Evolutionary conservation across 176 grass and related monocot species (phyloP), one percentile per base, ranked within the genome.

Genomic region (Miscanthus lutarioriparius): DNA sequence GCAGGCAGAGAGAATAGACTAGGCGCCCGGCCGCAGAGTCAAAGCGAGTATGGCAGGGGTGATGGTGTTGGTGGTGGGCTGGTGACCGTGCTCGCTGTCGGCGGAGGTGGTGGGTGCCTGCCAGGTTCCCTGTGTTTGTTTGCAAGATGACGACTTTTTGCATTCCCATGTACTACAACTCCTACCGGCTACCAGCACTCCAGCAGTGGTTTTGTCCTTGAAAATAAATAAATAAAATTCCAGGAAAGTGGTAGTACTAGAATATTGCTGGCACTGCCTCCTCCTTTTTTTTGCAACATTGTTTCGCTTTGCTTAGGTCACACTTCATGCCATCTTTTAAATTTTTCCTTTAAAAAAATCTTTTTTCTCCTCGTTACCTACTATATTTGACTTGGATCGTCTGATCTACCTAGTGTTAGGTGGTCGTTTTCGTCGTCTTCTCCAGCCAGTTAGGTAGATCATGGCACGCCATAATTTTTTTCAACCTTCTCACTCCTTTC

Each of bases 11-110:
- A 16, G 47, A 51, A 51, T 51, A 51, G 47, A 51, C 16, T 51
- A 51, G 47, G 22, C 56, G 54, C 54, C 54, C 20, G 20, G 54
- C 10, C 32, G 6, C 28, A 47, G 80, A 40, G 39, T 64, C 63
- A 80, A 67, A 83, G 48, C 47, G 47, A 39, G 35, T 32, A 36
- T 53, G 22, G 67, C 59, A 37, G 73, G 19, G 49, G 62, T 36
- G 78, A 10, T 35, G 30, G 74, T 3, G 74, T 26, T n/a, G 65
- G 25, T 7, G 72, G 23, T 44, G 25, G 15, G 65, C 19, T 7
- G 72, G 23, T 44, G 25, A 8, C 17, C 67, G 67, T 11, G 12
- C 61, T 75, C 59, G 79, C 72, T 87, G 86, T 82, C 64, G 37
- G 79, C 48, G 27, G 75, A 33, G 38, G 4, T 15, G 64, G 16